Base-by-base conservation (phyloP, 768 basidiomycete genomes). In the Boletus tylopilopsis region DNA sequence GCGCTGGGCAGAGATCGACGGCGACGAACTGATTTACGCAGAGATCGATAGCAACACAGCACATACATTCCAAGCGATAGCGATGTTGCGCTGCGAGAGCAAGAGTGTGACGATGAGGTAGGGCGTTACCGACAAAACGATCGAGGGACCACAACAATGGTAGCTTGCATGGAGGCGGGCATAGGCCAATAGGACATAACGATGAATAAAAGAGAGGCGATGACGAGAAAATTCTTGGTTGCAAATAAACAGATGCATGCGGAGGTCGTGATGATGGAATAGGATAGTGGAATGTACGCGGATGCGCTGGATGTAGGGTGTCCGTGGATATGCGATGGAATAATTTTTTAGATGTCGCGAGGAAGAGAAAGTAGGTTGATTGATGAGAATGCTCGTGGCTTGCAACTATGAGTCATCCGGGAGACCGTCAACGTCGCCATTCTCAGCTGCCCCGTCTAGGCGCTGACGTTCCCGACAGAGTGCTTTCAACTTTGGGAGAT, bases 401-500 rank as follows among this genome's bases (percentile, higher is more conserved):
- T 0, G 51, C 33, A 19, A 42, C 45, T 64, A 64, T 46, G 60
- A 52, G 18, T 61, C 51, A 8, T 45, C 51, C 38, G 49, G 56
- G n/a, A 43, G 33, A 13, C 27, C 58, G 7, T 55, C 49, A 22
- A 22, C 30, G 0, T 48, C 54, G 29, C 39, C 60, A 6, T 52
- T 48, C 34, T 51, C 49, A 12, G 44, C 42, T 11, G 23, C 12
- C 21, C 50, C 51, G 0, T 62, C 62, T 47, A 52, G 23, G 18
- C 37, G 60, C 48, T 52, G 51, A 44, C 42, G 44, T 22, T 62
- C 62, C 19, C 39, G 60, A 46, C 55, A 65, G 4, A 58, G 52
- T 0, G 54, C 55, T 19, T 56, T 64, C 21, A 64, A 25, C 24
- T 57, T 49, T 18, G 21, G 75, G 9, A 91, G 73, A 57, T 88